Base-by-base conservation (phyloP, 2,329 filamentous ascomycete genomes). In the Botryotinia calthae region DNA sequence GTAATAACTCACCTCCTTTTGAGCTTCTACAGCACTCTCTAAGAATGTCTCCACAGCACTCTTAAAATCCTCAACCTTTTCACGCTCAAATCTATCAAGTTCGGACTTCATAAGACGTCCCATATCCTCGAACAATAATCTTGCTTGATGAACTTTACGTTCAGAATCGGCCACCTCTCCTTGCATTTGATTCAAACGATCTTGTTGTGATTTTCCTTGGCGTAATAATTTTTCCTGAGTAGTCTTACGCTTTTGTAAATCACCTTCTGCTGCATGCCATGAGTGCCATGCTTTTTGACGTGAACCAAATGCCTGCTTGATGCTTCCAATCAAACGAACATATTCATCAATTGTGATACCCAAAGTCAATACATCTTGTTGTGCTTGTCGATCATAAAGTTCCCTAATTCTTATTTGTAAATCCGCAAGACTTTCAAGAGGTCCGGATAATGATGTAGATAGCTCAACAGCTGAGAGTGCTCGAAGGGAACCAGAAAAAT, bases 11-110 rank as follows among this genome's bases (percentile, higher is more conserved):
- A 96, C 95, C 91, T 99, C 96, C 84, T 99, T 99, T 84, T 99
- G 96, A 72, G 95, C 96, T 83, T 99, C 96, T 6, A 99, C 94
- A 5, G 96, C 94, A 79, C 96, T 95, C 85, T 99, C 96, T 78
- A 99, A 83, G 83, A 97, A 99, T 1, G 96, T 99, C 85, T 99
- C 96, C 2, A 99, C 95, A 0, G 95, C 95, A 75, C 93, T 96
- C 86, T 99, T 99, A 83, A 99, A 99, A 81, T 99, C 96, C 81
- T 99, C 96, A 4, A 99, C 96, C 85, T 99, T 99, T 83, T 99
- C 96, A 78, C 89, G 89, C 84, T 99, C 96, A 80, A 99, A 99
- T 28, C 95, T 88, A 79, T 98, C 96, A 77, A 99, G 86, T 82
- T 99, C 96, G 51, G 87, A 87, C 74, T 94, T 90, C 94, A 99